Evolutionary conservation across 805 yeast genomes (phyloP), one percentile per base, ranked within the genome.

Genomic region (Candida broadrunensis): DNA sequence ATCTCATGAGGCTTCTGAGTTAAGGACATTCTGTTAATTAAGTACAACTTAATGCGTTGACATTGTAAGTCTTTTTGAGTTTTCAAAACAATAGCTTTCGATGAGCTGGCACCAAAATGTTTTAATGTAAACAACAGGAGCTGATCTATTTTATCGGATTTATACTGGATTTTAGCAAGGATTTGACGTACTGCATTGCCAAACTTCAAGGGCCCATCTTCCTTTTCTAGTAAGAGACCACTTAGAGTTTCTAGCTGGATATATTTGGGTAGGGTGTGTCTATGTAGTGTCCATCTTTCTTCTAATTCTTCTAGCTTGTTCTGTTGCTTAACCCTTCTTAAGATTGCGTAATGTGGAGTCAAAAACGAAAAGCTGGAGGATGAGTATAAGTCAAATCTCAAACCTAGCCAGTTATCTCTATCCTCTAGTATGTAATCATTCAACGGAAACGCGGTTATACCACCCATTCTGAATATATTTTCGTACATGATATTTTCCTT

Each of bases 401-500:
- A 45, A 0, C 83, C 83, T 23, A 78, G 44, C 26, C 67, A 52
- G 9, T 56, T 52, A 8, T 61, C 66, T 30, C 48, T 52, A 0
- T 48, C 42, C 9, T 52, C 63, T 36, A 62, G 61, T 18, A 63
- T 42, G 15, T 43, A 43, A 41, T 61, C 63, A 46, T 73, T 73
- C 32, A 78, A 62, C 0, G 80, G 78, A 40, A 78, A 78, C 0
- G 73, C 73, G 0, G 82, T 77, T 23, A 73, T 50, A 1, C 81
- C 81, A 5, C 68, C 73, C 42, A 77, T 50, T 38, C 83, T 50
- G 41, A 63, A 66, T 15, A 75, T 56, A 46, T 75, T 77, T 44
- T 78, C 83, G 34, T 64, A 50, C 33, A 67, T 56, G 29, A 73
- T 66, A 35, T 61, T 60, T 11, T 65, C 65, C 23, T 54, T 46